Percentiles rank a stretch among this genome's conserved stretches.
Conservation (phyloP, 2,329 filamentous ascomycete species). For the Scedosporium boydii region DNA sequence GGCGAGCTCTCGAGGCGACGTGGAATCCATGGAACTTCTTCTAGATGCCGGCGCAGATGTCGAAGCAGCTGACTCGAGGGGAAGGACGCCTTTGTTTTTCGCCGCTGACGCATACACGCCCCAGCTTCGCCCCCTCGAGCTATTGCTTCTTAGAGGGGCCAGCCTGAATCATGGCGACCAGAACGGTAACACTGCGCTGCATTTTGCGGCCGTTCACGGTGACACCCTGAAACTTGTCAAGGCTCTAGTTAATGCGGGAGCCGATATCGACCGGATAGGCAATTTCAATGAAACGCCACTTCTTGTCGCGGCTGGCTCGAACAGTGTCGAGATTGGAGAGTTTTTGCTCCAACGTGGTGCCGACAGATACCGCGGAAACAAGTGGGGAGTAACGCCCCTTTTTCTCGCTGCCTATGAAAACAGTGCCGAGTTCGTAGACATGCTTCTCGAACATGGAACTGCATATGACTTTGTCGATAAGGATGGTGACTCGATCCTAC, state of each 20-base stretch:
- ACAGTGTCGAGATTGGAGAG: background rate
- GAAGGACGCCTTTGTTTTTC: background rate
- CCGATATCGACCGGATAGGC: background rate
- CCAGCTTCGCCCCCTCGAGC: background rate
- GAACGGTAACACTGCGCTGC: background rate
- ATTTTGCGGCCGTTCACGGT: background rate
- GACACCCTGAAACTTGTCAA: background rate
- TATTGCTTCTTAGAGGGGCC: background rate
- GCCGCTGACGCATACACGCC: background rate
- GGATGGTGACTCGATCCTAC: background rate
- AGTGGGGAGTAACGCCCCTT: background rate
- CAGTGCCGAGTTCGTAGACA: background rate
- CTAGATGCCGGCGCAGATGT: background rate
- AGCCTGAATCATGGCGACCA: background rate
- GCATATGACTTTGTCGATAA: background rate
- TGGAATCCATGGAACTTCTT: background rate
- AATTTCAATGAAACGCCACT: background rate
- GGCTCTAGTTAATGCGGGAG: background rate
- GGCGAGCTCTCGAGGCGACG: background rate
- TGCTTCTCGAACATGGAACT: background rate
- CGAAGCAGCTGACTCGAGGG: background rate
- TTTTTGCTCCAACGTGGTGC: background rate
- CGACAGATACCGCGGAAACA: background rate
- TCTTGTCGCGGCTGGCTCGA: background rate
- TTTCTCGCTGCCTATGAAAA: background rate